A percentile compares a stretch with the other conserved stretches of the same genome.
phyloP scores from a whole-genome alignment of 2,329 filamentous ascomycete genomes.

The Colletotrichum lupini region DNA sequence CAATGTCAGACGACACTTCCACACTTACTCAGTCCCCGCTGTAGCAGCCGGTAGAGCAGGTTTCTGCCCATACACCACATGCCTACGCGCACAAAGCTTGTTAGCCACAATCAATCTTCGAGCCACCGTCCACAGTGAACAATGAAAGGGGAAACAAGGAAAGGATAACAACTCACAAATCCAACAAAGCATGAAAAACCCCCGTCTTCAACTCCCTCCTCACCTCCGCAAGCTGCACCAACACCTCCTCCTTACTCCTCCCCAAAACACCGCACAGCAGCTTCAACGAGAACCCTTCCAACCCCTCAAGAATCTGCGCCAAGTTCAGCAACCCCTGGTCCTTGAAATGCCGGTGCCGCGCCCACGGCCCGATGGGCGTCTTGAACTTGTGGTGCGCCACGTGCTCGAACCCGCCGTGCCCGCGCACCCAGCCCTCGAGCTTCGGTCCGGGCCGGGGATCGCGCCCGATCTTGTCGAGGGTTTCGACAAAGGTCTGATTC shows the following conservation, averaged over 20 bases:
- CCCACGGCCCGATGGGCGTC: conserved; percentile 49
- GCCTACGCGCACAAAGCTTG: not conserved
- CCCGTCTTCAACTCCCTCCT: conserved; percentile 43
- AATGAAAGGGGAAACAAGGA: not conserved
- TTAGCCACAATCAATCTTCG: not conserved
- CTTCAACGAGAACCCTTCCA: conserved; percentile 40
- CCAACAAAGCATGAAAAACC: conserved; percentile 40
- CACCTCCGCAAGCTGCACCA: conserved; percentile 42
- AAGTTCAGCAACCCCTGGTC: conserved; percentile 35
- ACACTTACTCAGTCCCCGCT: no score
- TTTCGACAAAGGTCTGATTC: conserved; percentile 37
- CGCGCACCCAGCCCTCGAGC: conserved; percentile 44
- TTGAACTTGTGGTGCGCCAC: conserved; percentile 46
- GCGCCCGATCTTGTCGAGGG: conserved; percentile 40
- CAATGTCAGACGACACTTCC: not conserved
- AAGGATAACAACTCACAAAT: conserved; percentile 35
- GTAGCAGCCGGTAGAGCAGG: not conserved
- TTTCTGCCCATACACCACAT: conserved; percentile 36
- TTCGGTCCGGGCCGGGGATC: conserved; percentile 45
- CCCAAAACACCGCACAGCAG: conserved; percentile 44
- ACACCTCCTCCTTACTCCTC: conserved; percentile 43
- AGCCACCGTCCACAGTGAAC: not conserved
- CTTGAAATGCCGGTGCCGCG: conserved; percentile 37
- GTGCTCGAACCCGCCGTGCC: conserved; percentile 48
- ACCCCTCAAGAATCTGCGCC: conserved; percentile 35